phyloP scores from a whole-genome alignment of 805 yeast genomes.

The Candida jianshihensis region DNA sequence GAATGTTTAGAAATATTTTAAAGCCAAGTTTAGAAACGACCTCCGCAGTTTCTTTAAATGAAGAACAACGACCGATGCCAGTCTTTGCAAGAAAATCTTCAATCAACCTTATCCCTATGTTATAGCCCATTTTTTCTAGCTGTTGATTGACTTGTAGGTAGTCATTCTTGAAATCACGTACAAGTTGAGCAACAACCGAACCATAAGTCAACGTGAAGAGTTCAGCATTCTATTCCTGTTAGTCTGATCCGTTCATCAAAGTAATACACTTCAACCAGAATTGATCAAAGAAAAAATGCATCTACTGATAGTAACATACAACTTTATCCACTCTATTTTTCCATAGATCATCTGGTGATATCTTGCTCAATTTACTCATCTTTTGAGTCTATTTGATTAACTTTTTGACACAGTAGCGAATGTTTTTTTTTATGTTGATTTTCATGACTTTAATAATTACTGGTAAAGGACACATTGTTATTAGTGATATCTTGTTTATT shows the following conservation, averaged over 20 bases:
- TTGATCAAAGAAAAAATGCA: not conserved
- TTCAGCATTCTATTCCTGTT: conserved; percentile 66
- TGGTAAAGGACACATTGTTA: conserved; percentile 3
- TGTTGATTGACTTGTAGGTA: conserved; percentile 76
- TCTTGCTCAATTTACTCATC: conserved; percentile 35
- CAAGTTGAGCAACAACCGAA: conserved; percentile 83
- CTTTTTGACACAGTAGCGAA: not conserved
- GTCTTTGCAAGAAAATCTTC: conserved; percentile 91
- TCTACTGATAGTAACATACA: conserved; percentile 41
- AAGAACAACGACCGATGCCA: conserved; percentile 74
- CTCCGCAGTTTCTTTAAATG: conserved; percentile 82
- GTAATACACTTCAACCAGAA: too few relatives aligned
- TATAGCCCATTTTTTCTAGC: conserved; percentile 89
- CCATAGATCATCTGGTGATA: conserved; percentile 86
- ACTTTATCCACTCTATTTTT: conserved; percentile 81
- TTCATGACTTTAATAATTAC: not conserved
- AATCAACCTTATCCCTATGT: conserved; percentile 82
- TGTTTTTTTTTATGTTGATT: not conserved
- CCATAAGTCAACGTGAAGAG: conserved; percentile 94
- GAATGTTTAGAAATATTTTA: conserved; percentile 77
- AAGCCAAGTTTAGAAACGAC: conserved; percentile 82
- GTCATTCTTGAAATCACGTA: conserved; percentile 73
- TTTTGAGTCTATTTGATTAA: not conserved
- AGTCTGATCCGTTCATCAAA: too few relatives aligned
- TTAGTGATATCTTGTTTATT: not conserved